phyloP scores from a whole-genome alignment of 2,329 filamentous ascomycete species.

The Penicillium sp. region DNA sequence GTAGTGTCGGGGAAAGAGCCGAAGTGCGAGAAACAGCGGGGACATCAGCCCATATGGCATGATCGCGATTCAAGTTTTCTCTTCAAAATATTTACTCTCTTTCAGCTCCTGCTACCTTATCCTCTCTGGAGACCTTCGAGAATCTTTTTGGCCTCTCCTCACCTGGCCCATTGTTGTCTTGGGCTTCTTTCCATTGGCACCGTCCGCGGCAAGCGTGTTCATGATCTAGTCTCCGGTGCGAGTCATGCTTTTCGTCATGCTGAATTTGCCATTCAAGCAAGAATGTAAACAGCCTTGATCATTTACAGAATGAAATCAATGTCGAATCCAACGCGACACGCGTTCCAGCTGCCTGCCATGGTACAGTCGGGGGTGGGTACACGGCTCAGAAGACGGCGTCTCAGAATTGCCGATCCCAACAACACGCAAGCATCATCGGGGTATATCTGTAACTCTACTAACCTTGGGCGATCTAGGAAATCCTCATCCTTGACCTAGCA shows the following conservation, averaged over 20 bases:
- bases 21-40: background rate
- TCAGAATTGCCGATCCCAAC: background rate
- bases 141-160: too few species aligned
- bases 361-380: too few species aligned
- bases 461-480: background rate
- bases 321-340: too few species aligned
- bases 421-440: background rate
- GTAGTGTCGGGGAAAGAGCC: background rate
- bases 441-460: background rate
- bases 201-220: background rate
- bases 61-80: background rate
- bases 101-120: background rate
- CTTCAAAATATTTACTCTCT: background rate
- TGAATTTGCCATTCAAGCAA: too few species aligned
- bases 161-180: too few species aligned
- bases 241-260: too few species aligned
- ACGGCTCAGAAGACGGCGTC: background rate
- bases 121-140: background rate
- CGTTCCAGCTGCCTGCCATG: too few species aligned
- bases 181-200: background rate
- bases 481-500: background rate
- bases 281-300: too few species aligned
- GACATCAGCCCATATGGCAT: too few species aligned
- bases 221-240: background rate
- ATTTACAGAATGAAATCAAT: too few species aligned